Percentiles rank a stretch among this genome's conserved stretches.
These are phyloP conservation scores for Allium cepa DNA, from an alignment of 106 monocot species.

Conservation along the genomic window DNA sequence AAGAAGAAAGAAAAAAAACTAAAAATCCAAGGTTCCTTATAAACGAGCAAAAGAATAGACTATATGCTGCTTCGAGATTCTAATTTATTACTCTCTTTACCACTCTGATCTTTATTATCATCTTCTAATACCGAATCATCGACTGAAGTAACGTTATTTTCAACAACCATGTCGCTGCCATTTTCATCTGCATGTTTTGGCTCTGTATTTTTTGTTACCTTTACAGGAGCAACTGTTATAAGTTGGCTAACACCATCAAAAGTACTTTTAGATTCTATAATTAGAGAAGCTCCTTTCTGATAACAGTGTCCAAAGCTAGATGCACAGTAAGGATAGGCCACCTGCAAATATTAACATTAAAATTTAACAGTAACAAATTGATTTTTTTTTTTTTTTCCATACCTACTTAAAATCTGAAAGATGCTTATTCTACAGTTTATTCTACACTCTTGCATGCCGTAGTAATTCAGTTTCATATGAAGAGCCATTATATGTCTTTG, in stretches of 20 bases:
- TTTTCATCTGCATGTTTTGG: not conserved
- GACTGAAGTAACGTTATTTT: not conserved
- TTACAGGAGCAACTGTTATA: slow-evolving; percentile 7
- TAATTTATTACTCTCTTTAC: slow-evolving; percentile 4
- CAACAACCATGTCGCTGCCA: not conserved
- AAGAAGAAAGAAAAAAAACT: no score
- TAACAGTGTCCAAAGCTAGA: slow-evolving; percentile 88
- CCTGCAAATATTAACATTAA: slow-evolving; percentile 22
- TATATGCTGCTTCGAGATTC: slow-evolving; percentile 15
- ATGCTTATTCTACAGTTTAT: no score
- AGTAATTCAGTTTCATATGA: no score
- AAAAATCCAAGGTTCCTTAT: not conserved
- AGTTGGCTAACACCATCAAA: slow-evolving; percentile 58
- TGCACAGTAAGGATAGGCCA: slow-evolving; percentile 77
- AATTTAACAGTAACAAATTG: no score
- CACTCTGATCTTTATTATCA: slow-evolving; percentile 1
- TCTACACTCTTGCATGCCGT: no score
- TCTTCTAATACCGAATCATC: slow-evolving; percentile 8
- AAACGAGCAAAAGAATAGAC: not conserved
- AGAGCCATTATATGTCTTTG: no score
- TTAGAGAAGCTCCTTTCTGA: slow-evolving; percentile 60
- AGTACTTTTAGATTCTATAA: slow-evolving; percentile 38
- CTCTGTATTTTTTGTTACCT: not conserved
- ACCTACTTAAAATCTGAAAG: no score
- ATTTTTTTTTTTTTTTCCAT: no score